phyloP scores from a whole-genome alignment of 495 filamentous ascomycete genomes.

The Lasiosphaeriaceae sp. region DNA sequence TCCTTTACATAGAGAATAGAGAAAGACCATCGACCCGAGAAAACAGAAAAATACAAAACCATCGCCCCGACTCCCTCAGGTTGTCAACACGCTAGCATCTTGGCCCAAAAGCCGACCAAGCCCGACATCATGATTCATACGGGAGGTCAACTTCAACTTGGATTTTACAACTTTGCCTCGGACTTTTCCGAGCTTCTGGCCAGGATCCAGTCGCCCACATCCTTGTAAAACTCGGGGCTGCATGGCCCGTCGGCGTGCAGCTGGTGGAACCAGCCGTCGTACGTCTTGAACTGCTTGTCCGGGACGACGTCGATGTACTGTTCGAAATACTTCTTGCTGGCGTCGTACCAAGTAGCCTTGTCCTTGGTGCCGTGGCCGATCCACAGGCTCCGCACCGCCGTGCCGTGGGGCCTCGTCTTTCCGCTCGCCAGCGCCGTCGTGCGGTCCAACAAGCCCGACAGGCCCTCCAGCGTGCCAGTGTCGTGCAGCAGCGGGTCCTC shows the following conservation, averaged over 20 bases:
- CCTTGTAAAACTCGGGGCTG: slow-evolving; percentile 60
- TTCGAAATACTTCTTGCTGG: slow-evolving; percentile 59
- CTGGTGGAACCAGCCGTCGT: slow-evolving; percentile 76
- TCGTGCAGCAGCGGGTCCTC: slow-evolving; percentile 69
- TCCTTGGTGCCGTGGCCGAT: slow-evolving; percentile 68
- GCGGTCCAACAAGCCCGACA: slow-evolving; percentile 72
- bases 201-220: slow-evolving; percentile 74
- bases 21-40: too few relatives aligned
- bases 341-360: slow-evolving; percentile 57
- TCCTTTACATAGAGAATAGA: too few relatives aligned
- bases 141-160: not conserved
- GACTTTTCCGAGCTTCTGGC: slow-evolving; percentile 26
- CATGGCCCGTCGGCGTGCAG: slow-evolving; percentile 65
- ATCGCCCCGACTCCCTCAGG: too few relatives aligned
- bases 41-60: too few relatives aligned
- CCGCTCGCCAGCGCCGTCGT: slow-evolving; percentile 48
- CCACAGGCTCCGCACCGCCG: slow-evolving; percentile 47
- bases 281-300: slow-evolving; percentile 67
- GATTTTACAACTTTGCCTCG: slow-evolving; percentile 5
- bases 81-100: too few relatives aligned
- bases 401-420: slow-evolving; percentile 27
- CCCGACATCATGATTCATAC: too few relatives aligned
- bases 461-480: slow-evolving; percentile 72
- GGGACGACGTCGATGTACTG: slow-evolving; percentile 41
- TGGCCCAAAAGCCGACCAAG: too few relatives aligned